phyloP scores from a whole-genome alignment of 1,139 yeast species.

The Keqinozyma sinolaborantium region DNA sequence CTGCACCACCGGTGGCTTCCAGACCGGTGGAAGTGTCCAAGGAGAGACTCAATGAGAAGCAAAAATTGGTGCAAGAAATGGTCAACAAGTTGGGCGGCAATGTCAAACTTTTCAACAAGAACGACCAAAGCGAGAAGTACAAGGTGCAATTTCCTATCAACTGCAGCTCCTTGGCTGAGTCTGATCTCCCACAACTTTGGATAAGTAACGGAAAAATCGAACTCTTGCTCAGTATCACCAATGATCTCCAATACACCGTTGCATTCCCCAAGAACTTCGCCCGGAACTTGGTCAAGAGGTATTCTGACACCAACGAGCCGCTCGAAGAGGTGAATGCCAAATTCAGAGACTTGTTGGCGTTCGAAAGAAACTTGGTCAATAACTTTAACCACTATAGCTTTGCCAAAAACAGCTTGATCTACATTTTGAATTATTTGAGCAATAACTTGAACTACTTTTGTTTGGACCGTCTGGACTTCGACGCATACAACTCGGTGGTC shows the following conservation, averaged over 20 bases:
- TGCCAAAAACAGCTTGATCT: constrained; percentile 16
- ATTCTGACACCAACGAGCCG: constrained; percentile 4
- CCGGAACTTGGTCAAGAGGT: constrained; percentile 13
- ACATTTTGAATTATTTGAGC: constrained; percentile 24
- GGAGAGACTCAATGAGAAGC: constrained; percentile 1
- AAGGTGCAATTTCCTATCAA: constrained; percentile 18
- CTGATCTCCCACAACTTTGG: constrained; percentile 20
- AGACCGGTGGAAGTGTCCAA: constrained; percentile 1
- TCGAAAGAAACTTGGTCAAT: constrained; percentile 20
- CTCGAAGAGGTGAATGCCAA: constrained; percentile 10
- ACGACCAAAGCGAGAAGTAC: constrained; percentile 19
- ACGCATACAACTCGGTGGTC: constrained; percentile 5
- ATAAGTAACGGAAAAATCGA: constrained; percentile 14
- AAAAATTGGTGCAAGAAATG: constrained; percentile 19
- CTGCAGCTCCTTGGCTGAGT: constrained; percentile 1
- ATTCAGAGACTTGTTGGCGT: constrained; percentile 14
- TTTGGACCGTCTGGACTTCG: constrained; percentile 13
- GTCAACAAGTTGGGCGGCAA: constrained; percentile 18
- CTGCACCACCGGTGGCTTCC: constrained; percentile 2
- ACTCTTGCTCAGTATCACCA: constrained; percentile 18
- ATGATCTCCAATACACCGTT: constrained; percentile 17
- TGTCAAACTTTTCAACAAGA: constrained; percentile 24
- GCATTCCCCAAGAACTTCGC: constrained; percentile 22
- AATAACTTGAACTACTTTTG: constrained; percentile 25
- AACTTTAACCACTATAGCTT: constrained; percentile 18